phyloP scores from a whole-genome alignment of 1,284 basidiomycete species.

The Papiliotrema terrestris region DNA sequence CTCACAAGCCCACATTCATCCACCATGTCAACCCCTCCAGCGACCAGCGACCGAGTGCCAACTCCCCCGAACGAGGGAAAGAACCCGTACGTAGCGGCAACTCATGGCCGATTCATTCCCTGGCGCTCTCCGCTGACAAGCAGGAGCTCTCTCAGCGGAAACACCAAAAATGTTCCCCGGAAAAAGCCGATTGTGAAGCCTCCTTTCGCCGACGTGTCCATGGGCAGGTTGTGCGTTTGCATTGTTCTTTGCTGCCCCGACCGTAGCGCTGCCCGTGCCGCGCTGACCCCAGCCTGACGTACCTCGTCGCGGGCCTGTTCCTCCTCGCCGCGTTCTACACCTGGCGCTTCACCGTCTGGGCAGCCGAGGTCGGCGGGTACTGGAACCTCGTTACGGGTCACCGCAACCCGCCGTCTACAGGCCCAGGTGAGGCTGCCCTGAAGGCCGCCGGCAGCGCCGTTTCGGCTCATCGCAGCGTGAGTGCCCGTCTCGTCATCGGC shows the following conservation, averaged over 20 bases:
- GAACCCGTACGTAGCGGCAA: constrained; percentile 22
- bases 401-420: constrained; percentile 17
- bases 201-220: constrained; percentile 42
- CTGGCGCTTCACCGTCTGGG: constrained; percentile 47
- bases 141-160: constrained; percentile 38
- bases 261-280: too few species aligned
- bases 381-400: constrained; percentile 46
- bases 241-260: background rate
- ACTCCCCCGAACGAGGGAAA: background rate
- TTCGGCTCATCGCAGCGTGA: constrained; percentile 1
- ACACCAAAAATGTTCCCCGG: constrained; percentile 27
- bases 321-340: constrained; percentile 42
- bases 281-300: constrained; percentile 32
- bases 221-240: constrained; percentile 44
- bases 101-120: background rate
- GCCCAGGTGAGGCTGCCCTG: constrained; percentile 12
- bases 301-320: constrained; percentile 38
- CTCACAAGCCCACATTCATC: too few species aligned
- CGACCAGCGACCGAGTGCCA: too few species aligned
- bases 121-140: background rate
- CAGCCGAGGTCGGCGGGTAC: constrained; percentile 44
- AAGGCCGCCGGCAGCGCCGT: constrained; percentile 10
- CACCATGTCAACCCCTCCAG: constrained; percentile 11
- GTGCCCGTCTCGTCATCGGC: too few species aligned
- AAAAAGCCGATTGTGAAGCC: constrained; percentile 45